Percentiles rank a stretch among this genome's conserved stretches.
Conservation (phyloP, 169 alveolate genomes). For the Babesia ovata region DNA sequence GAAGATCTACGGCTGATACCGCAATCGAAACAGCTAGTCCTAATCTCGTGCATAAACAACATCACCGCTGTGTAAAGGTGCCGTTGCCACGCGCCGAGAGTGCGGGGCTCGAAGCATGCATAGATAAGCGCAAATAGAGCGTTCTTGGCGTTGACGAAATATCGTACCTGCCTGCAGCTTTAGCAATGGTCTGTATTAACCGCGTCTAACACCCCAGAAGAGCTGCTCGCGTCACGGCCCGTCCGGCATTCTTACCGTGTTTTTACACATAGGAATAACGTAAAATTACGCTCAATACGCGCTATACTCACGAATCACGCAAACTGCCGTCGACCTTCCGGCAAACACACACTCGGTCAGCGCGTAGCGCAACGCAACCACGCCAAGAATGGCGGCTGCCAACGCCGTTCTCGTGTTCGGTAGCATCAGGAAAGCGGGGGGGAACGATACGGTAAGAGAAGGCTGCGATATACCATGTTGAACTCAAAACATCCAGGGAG, state of each 20-base stretch:
- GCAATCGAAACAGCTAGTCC: slow-evolving; percentile 5
- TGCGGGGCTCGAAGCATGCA: no score
- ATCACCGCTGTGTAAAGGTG: not conserved
- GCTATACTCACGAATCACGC: not conserved
- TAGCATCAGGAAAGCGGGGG: slow-evolving; percentile 53
- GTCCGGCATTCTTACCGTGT: no score
- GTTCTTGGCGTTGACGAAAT: not conserved
- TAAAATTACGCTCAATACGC: no score
- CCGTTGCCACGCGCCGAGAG: no score
- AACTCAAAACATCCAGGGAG: slow-evolving; percentile 72
- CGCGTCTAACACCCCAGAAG: not conserved
- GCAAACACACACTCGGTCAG: not conserved
- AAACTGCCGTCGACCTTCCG: not conserved
- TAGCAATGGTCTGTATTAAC: not conserved
- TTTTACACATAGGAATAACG: no score
- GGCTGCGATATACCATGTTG: not conserved
- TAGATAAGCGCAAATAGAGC: no score
- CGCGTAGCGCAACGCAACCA: slow-evolving; percentile 13
- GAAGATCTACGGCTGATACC: slow-evolving; percentile 91
- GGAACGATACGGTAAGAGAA: slow-evolving; percentile 46
- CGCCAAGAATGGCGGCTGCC: slow-evolving; percentile 55
- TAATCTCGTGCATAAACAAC: slow-evolving; percentile 13
- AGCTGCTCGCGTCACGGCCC: not conserved
- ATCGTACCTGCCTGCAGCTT: not conserved
- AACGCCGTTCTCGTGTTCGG: slow-evolving; percentile 49